phyloP scores from a whole-genome alignment of 164 flowering plant genomes.

The Warburgia ugandensis region DNA sequence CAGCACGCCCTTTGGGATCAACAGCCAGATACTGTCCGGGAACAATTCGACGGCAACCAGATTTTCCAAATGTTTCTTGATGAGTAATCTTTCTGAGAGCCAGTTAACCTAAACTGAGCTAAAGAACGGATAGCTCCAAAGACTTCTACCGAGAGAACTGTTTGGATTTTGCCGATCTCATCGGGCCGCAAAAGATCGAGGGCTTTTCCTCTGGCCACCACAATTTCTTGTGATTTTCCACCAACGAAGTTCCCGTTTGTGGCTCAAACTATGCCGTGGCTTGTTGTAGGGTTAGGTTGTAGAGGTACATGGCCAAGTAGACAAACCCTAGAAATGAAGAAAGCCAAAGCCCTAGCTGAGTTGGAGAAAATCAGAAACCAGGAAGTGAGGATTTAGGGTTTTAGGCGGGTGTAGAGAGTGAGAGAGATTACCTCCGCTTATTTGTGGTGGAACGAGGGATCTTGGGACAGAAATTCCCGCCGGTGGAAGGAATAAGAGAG shows the following conservation, averaged over 20 bases:
- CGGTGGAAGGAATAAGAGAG: no score
- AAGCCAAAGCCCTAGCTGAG: no score
- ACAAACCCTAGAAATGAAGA: no score
- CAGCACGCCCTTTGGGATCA: conserved; percentile 96
- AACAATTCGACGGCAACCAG: conserved; percentile 88
- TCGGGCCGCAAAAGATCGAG: conserved; percentile 92
- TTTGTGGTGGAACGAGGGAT: no score
- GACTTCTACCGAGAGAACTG: conserved; percentile 72
- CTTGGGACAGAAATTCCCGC: no score
- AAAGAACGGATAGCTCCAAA: conserved; percentile 84
- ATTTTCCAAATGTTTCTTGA: conserved; percentile 93
- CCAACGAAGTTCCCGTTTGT: conserved; percentile 90
- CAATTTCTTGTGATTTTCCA: conserved; percentile 76
- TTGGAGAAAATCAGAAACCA: no score
- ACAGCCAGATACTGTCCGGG: conserved; percentile 88
- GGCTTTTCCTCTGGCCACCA: conserved; percentile 84
- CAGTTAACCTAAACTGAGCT: conserved; percentile 85
- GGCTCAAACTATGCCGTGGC: conserved; percentile 86
- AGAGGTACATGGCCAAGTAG: conserved; percentile 91
- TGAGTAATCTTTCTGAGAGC: conserved; percentile 88
- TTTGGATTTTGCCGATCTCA: conserved; percentile 85
- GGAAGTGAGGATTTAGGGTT: no score
- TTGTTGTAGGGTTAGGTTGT: conserved; percentile 80
- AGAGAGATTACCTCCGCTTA: no score
- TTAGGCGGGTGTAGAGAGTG: no score